phyloP scores from a whole-genome alignment of 768 basidiomycete genomes.

The Boletus tomentosulus region DNA sequence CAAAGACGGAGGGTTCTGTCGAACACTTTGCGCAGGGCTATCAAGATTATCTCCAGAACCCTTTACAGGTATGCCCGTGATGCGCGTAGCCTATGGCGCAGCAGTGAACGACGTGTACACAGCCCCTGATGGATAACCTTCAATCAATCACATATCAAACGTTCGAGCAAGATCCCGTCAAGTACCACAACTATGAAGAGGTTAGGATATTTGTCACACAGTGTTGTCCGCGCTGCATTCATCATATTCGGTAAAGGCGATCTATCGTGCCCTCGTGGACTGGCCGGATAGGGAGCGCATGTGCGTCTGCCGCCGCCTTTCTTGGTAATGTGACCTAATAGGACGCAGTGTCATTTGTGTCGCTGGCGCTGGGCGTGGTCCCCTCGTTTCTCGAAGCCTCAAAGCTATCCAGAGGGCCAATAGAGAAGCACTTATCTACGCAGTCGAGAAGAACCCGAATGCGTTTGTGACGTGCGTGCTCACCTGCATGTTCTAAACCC shows the following conservation, averaged over 20 bases:
- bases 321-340: slow-evolving; percentile 15
- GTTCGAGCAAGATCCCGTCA: slow-evolving; percentile 96
- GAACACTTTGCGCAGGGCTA: slow-evolving; percentile 92
- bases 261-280: slow-evolving; percentile 75
- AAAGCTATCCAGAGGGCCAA: slow-evolving; percentile 66
- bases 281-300: slow-evolving; percentile 55
- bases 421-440: slow-evolving; percentile 67
- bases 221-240: slow-evolving; percentile 7
- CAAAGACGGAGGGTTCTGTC: slow-evolving; percentile 65
- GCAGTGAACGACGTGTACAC: slow-evolving; percentile 9
- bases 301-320: slow-evolving; percentile 43
- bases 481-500: slow-evolving; percentile 6
- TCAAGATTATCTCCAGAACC: slow-evolving; percentile 93
- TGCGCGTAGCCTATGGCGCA: neutral
- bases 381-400: slow-evolving; percentile 82
- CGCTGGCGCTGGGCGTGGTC: slow-evolving; percentile 93
- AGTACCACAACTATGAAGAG: slow-evolving; percentile 94
- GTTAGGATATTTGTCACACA: slow-evolving; percentile 34
- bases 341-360: slow-evolving; percentile 72
- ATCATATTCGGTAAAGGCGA: slow-evolving; percentile 49
- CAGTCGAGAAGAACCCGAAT: slow-evolving; percentile 95
- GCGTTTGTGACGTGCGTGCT: slow-evolving; percentile 88
- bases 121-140: slow-evolving; percentile 97
- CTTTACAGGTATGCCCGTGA: slow-evolving; percentile 64
- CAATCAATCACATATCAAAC: slow-evolving; percentile 95